A percentile compares a stretch with the other conserved stretches of the same genome.
These are phyloP conservation scores for Phytophthora crassamura DNA, from an alignment of 352 stramenopile genomes.

Conservation along the genomic window DNA sequence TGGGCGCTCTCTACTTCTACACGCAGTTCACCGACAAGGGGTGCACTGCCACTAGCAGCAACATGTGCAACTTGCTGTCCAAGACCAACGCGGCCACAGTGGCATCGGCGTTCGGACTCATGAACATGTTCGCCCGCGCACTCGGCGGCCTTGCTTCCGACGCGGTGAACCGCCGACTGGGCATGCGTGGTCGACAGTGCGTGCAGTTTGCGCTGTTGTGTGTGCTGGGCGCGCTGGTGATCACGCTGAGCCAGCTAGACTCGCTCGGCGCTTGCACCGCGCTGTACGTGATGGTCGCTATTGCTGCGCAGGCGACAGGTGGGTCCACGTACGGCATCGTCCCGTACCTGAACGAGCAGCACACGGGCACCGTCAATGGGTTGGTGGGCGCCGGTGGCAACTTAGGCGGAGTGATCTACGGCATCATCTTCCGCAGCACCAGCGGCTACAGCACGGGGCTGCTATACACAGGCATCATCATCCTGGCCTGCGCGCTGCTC, in stretches of 20 bases:
- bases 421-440: conserved; percentile 69
- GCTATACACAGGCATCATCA: conserved; percentile 68
- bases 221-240: conserved; percentile 79
- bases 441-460: conserved; percentile 45
- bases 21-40: conserved; percentile 82
- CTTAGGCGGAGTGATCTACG: conserved; percentile 72
- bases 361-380: conserved; percentile 70
- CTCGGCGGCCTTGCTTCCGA: conserved; percentile 90
- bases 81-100: conserved; percentile 82
- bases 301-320: conserved; percentile 89
- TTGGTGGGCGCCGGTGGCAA: conserved; percentile 75
- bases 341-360: conserved; percentile 72
- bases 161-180: conserved; percentile 78
- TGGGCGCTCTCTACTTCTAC: conserved; percentile 94
- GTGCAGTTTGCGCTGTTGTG: conserved; percentile 87
- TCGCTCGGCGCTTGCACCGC: conserved; percentile 76
- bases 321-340: conserved; percentile 77
- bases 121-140: conserved; percentile 94
- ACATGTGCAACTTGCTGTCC: conserved; percentile 50
- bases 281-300: conserved; percentile 92
- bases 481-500: conserved; percentile 55
- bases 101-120: conserved; percentile 93
- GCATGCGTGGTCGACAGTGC: conserved; percentile 90
- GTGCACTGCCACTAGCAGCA: conserved; percentile 35
- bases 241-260: conserved; percentile 88